phyloP scores from a whole-genome alignment of 78 protist species.

The Ministeria vibrans region DNA sequence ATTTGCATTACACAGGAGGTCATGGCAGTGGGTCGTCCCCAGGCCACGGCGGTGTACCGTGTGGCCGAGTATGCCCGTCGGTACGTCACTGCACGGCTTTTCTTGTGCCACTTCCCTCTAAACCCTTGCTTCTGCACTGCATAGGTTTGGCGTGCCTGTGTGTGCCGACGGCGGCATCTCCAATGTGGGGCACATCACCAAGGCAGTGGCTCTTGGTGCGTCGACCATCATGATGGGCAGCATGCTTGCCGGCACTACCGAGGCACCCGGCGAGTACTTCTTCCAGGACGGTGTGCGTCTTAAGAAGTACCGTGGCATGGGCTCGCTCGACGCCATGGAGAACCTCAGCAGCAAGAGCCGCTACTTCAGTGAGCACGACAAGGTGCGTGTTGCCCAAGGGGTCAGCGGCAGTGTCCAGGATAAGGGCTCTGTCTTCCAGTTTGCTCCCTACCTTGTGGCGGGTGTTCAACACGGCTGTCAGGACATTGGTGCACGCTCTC shows the following conservation, averaged over 20 bases:
- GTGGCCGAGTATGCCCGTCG: slow-evolving; percentile 40
- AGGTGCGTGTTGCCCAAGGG: slow-evolving; percentile 79
- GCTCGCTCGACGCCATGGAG: slow-evolving; percentile 84
- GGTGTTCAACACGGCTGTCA: slow-evolving; percentile 78
- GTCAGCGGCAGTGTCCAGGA: slow-evolving; percentile 80
- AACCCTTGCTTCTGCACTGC: no score
- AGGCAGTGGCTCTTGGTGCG: slow-evolving; percentile 90
- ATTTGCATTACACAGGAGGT: slow-evolving; percentile 92
- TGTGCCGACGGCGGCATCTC: slow-evolving; percentile 94
- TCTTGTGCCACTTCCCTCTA: no score
- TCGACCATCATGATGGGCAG: slow-evolving; percentile 89
- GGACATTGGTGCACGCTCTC: slow-evolving; percentile 59
- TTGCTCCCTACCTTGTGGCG: slow-evolving; percentile 43
- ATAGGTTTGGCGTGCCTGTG: slow-evolving; percentile 79
- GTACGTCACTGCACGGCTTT: no score
- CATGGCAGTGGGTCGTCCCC: slow-evolving; percentile 76
- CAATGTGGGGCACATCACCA: slow-evolving; percentile 78
- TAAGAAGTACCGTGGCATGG: slow-evolving; percentile 90
- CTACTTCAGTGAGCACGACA: slow-evolving; percentile 52
- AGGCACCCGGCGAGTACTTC: slow-evolving; percentile 86
- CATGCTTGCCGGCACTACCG: slow-evolving; percentile 89
- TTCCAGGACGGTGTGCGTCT: slow-evolving; percentile 71
- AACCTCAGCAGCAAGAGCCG: slow-evolving; percentile 50
- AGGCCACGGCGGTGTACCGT: slow-evolving; percentile 80
- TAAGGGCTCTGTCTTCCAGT: slow-evolving; percentile 69